These are phyloP conservation scores for Neostapfia colusana DNA, from an alignment of 176 grass and related monocot genomes.

Conservation along the genomic window DNA sequence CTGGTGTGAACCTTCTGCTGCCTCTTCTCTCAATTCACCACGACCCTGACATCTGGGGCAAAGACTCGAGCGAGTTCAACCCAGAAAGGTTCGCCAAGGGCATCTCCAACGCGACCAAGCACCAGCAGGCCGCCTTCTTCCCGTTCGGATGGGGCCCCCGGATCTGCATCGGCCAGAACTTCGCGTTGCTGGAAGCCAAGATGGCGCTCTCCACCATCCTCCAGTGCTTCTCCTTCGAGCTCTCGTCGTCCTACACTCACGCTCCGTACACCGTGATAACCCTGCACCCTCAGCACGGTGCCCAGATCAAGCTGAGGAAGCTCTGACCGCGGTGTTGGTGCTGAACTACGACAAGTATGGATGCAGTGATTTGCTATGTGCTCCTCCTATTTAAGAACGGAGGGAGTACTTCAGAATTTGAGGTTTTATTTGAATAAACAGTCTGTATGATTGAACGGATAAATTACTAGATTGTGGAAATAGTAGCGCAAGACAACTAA, in stretches of 20 bases:
- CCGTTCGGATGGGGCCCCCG: conserved; percentile 67
- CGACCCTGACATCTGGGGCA: no score
- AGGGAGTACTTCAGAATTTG: no score
- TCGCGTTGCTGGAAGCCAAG: conserved; percentile 67
- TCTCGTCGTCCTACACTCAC: conserved; percentile 61
- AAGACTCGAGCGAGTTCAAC: conserved; percentile 43
- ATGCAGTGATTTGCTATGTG: no score
- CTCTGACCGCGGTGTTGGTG: no score
- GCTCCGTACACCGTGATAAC: conserved; percentile 49
- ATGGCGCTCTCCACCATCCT: conserved; percentile 61
- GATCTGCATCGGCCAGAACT: conserved; percentile 70
- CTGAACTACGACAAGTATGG: no score
- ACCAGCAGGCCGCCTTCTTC: conserved; percentile 49
- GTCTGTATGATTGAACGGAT: no score
- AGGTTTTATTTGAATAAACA: no score
- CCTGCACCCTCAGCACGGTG: conserved; percentile 49
- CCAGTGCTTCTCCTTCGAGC: conserved; percentile 55
- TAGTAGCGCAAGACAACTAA: no score
- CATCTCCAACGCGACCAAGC: conserved; percentile 53
- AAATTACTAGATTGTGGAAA: no score
- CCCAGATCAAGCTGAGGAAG: no score
- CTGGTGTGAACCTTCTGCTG: conserved; percentile 53
- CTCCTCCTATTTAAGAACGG: no score
- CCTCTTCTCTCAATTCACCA: neutral
- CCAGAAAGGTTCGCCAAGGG: conserved; percentile 65